A percentile compares a stretch with the other conserved stretches of the same genome.
phyloP scores from a whole-genome alignment of 2,329 filamentous ascomycete genomes.

The Xylaria sp. region DNA sequence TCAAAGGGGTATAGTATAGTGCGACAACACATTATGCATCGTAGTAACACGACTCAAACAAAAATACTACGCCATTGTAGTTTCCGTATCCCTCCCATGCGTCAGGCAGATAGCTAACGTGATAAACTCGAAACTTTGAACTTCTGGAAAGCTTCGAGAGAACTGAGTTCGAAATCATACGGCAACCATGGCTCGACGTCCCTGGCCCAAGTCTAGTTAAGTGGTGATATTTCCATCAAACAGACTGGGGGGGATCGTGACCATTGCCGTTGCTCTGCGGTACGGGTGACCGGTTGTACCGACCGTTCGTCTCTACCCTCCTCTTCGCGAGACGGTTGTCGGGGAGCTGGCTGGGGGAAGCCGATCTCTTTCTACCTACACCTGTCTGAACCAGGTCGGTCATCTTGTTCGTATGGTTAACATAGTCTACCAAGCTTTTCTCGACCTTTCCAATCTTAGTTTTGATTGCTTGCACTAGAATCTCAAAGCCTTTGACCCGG shows the following conservation, averaged over 20 bases:
- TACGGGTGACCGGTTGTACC: neutral
- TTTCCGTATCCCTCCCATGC: neutral
- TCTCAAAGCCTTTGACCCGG: neutral
- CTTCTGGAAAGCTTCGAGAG: neutral
- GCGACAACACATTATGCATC: conserved; percentile 5
- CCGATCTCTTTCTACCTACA: conserved; percentile 13
- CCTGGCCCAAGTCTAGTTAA: neutral
- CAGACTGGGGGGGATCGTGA: neutral
- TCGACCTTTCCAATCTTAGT: conserved; percentile 1
- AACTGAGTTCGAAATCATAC: neutral
- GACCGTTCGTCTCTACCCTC: conserved; percentile 12
- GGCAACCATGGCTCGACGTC: neutral
- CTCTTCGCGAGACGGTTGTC: conserved; percentile 19
- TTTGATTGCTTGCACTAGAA: neutral
- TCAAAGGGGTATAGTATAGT: conserved; percentile 9
- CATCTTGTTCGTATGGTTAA: neutral
- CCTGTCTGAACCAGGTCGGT: conserved; percentile 1
- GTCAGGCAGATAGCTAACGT: neutral
- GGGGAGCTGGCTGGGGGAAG: conserved; percentile 6
- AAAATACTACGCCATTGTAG: neutral
- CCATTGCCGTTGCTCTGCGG: conserved; percentile 4
- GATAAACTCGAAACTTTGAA: neutral
- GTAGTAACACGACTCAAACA: conserved; percentile 1
- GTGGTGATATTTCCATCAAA: neutral
- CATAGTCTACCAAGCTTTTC: neutral